Conservation (phyloP, 1,139 yeast genomes). For the Debaryomycetaceae sp. region DNA sequence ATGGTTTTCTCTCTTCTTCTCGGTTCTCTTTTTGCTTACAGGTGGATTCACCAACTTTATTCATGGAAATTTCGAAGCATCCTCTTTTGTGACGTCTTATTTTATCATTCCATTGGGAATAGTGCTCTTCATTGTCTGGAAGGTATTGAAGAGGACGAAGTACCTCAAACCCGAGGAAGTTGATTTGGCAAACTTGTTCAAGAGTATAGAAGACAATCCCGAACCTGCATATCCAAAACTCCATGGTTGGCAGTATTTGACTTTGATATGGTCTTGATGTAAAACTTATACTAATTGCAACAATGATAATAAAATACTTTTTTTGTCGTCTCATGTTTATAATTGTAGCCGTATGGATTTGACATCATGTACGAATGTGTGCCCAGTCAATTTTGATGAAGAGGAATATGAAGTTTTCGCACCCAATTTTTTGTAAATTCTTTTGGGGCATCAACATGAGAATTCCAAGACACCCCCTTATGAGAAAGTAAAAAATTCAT, state of each 20-base stretch:
- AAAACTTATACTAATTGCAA: no score
- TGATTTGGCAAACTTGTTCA: slow-evolving; percentile 28
- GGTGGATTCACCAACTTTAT: slow-evolving; percentile 40
- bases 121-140: slow-evolving; percentile 25
- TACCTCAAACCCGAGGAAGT: slow-evolving; percentile 27
- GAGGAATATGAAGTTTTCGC: no score
- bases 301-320: no score
- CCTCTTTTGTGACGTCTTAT: slow-evolving; percentile 36
- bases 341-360: no score
- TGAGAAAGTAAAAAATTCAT: no score
- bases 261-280: background rate
- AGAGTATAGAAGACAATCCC: slow-evolving; percentile 33
- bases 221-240: slow-evolving; percentile 22
- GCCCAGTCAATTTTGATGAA: no score
- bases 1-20: slow-evolving; percentile 33
- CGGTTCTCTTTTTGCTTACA: slow-evolving; percentile 30
- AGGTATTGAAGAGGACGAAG: slow-evolving; percentile 23
- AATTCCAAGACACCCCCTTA: no score
- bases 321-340: no score
- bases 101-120: slow-evolving; percentile 31
- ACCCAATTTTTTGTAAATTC: no score
- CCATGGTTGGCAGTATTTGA: background rate
- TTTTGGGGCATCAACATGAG: no score
- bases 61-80: slow-evolving; percentile 28
- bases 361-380: no score